Evolutionary conservation across 176 grass and related monocot species (phyloP).

Genomic region (Oryza coarctata): DNA sequence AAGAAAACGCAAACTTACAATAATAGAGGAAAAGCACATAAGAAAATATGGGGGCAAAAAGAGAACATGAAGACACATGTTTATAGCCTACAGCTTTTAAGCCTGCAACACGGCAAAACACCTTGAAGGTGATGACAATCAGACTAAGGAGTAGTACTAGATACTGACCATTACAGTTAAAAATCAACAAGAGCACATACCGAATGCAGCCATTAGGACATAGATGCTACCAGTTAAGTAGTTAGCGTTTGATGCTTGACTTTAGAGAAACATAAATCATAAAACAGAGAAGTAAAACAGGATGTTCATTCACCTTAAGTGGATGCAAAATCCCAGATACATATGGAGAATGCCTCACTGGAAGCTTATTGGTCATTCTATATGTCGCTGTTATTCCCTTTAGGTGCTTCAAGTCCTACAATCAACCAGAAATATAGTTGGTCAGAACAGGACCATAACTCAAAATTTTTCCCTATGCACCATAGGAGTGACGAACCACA

Average conservation of each 20-base stretch:
- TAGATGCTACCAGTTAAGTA: neutral
- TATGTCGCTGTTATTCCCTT: slow-evolving; percentile 96
- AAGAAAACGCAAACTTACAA: no score
- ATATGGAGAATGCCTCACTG: slow-evolving; percentile 91
- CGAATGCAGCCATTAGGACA: neutral
- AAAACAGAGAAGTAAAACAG: slow-evolving; percentile 32
- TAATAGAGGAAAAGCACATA: slow-evolving; percentile 2
- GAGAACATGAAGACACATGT: no score
- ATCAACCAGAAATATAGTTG: slow-evolving; percentile 17
- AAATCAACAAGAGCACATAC: neutral
- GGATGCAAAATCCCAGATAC: slow-evolving; percentile 87
- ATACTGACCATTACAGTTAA: neutral
- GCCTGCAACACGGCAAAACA: neutral
- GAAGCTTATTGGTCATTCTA: slow-evolving; percentile 97
- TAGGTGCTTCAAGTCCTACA: slow-evolving; percentile 87
- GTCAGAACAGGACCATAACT: neutral
- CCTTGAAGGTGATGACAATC: neutral
- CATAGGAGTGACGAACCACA: neutral
- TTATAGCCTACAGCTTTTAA: neutral
- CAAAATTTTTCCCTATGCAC: neutral
- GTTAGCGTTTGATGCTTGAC: neutral
- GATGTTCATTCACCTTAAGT: slow-evolving; percentile 69
- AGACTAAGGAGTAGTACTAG: neutral
- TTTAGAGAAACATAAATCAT: slow-evolving; percentile 1
- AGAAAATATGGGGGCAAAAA: neutral